Percentiles rank a stretch among this genome's conserved stretches.
phyloP scores from a whole-genome alignment of 1,284 basidiomycete species.

The Exsudoporus floridanus region DNA sequence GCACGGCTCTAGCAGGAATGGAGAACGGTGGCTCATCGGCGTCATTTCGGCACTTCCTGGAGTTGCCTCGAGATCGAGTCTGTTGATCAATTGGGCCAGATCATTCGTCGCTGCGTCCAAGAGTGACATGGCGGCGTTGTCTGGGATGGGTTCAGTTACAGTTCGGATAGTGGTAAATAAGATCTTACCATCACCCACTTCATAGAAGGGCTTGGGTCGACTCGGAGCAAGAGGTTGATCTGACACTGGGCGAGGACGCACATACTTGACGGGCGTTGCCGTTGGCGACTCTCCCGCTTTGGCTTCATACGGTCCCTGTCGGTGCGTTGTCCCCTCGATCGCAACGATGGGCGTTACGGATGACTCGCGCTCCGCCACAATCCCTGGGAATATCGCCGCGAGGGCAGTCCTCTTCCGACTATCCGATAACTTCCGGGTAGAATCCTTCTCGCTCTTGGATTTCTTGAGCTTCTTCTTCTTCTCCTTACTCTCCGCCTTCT shows the following conservation, averaged over 20 bases:
- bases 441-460: constrained; percentile 28
- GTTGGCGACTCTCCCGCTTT: constrained; percentile 2
- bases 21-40: constrained; percentile 37
- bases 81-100: constrained; percentile 70
- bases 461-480: constrained; percentile 29
- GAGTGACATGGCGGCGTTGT: constrained; percentile 60
- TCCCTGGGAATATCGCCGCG: constrained; percentile 49
- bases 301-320: constrained; percentile 29
- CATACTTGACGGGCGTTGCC: constrained; percentile 53
- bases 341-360: constrained; percentile 41
- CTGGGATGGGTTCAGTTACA: constrained; percentile 13
- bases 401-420: constrained; percentile 49
- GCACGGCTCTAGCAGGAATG: constrained; percentile 1
- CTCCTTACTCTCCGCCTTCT: constrained; percentile 12
- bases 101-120: constrained; percentile 76
- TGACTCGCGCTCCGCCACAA: constrained; percentile 16
- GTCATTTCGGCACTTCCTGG: constrained; percentile 55
- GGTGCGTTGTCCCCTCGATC: constrained; percentile 54
- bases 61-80: constrained; percentile 71
- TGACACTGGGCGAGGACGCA: constrained; percentile 56
- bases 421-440: constrained; percentile 36
- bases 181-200: constrained; percentile 47
- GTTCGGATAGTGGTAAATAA: background rate
- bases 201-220: constrained; percentile 52
- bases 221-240: constrained; percentile 57